Base-by-base conservation (phyloP, 345 rosid species). In the Melaleuca alternifolia region DNA sequence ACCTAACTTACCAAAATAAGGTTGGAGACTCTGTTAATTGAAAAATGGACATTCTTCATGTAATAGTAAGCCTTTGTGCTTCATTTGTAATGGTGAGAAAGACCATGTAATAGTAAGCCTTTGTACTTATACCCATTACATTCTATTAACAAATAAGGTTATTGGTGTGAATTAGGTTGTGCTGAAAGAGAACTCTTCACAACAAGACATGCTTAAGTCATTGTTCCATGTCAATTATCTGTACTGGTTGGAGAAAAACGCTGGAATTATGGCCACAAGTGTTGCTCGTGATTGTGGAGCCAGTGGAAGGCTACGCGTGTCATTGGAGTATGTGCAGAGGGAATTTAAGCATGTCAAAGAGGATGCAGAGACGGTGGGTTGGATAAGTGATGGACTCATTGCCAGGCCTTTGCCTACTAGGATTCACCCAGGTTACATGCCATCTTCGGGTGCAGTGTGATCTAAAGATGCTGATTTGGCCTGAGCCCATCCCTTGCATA, bases 201-300 rank as follows among this genome's bases (percentile, higher is more conserved):
- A 92, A 54, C 95, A 94, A 91, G 99, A 94, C 93, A 94, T 96
- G 99, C 98, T 97, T 54, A 96, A 95, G 93, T 95, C 99, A 46
- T 76, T 95, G 89, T 96, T 97, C 92, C 99, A 97, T 88, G 99
- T 94, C 56, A 96, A 91, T 87, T 97, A 96, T 71, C 93, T 97
- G 86, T 97, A 94, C 90, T 97, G 99, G 99, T 88, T 97, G 88
- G 99, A 96, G 92, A 94, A 91, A 88, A 95, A 96, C 86, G 99
- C 99, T 6, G 99, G 99, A 86, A 92, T 97, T 37, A 89, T 90
- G 90, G 91, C 96, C 85, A 89, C 90, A 82, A 91, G 90, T 86
- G 90, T 91, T 50, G 90, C 90, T 87, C 84, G 85, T 84, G 99
- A 97, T 91, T 96, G 98, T 90, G 87, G 90, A 89, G 90, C 84